These are phyloP conservation scores for Sporisorium iseilematis-ciliati DNA, from an alignment of 1,284 basidiomycete genomes.

Conservation along the genomic window DNA sequence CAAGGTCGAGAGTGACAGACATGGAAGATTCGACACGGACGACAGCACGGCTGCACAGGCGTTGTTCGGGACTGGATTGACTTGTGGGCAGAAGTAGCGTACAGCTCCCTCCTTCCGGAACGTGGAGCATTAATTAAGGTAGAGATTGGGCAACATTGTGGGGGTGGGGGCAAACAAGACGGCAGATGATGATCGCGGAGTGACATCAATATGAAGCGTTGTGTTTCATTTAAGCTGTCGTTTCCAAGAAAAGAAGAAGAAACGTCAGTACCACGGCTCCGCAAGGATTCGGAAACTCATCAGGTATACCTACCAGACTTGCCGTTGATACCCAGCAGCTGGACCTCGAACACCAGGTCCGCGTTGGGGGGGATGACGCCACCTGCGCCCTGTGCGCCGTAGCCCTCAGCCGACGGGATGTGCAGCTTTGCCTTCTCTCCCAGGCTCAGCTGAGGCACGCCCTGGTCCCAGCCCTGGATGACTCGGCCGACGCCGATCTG, in stretches of 20 bases:
- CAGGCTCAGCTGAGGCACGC: conserved; percentile 70
- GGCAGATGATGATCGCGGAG: too few species aligned
- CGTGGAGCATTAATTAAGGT: too few species aligned
- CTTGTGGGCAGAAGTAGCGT: too few species aligned
- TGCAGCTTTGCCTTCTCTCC: conserved; percentile 69
- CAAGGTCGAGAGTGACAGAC: too few species aligned
- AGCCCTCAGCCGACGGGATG: conserved; percentile 69
- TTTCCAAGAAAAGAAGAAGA: not conserved
- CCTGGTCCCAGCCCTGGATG: conserved; percentile 71
- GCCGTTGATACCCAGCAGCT: conserved; percentile 71
- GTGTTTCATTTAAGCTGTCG: conserved; percentile 2
- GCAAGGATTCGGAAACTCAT: not conserved
- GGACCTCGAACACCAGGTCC: conserved; percentile 68
- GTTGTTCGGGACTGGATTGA: too few species aligned
- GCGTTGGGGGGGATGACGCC: conserved; percentile 70
- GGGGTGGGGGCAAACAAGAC: too few species aligned
- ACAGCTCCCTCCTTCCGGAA: too few species aligned
- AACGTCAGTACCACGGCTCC: too few species aligned
- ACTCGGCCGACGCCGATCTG: conserved; percentile 68
- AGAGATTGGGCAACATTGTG: too few species aligned
- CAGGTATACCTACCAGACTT: conserved; percentile 29
- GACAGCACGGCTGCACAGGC: too few species aligned
- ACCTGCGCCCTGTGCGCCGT: conserved; percentile 59
- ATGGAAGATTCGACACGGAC: too few species aligned
- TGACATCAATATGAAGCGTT: too few species aligned